These are phyloP conservation scores for Trichothecium roseum DNA, from an alignment of 2,329 filamentous ascomycete genomes.

Conservation along the genomic window DNA sequence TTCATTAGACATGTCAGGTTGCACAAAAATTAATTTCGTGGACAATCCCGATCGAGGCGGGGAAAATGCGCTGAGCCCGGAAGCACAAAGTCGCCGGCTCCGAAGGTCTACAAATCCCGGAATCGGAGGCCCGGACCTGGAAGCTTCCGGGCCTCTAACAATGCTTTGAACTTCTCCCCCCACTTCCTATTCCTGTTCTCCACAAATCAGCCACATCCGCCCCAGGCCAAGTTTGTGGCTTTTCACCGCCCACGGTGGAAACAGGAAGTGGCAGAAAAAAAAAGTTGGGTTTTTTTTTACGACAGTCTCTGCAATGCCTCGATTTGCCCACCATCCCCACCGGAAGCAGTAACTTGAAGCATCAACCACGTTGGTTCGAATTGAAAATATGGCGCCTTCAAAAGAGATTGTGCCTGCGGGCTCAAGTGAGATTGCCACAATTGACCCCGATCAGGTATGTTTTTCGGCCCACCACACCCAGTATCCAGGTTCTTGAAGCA, in stretches of 20 bases:
- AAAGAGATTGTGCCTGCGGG: constrained; percentile 24
- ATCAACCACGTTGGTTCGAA: neutral
- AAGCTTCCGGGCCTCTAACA: neutral
- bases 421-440: constrained; percentile 19
- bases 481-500: too few relatives aligned
- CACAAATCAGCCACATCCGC: too few relatives aligned
- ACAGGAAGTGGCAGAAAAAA: constrained; percentile 10
- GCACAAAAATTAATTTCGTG: too few relatives aligned
- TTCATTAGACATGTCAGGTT: too few relatives aligned
- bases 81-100: neutral
- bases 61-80: too few relatives aligned
- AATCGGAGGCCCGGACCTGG: neutral
- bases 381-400: constrained; percentile 26
- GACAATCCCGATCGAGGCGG: too few relatives aligned
- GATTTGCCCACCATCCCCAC: neutral
- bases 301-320: constrained; percentile 1
- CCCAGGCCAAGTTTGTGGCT: too few relatives aligned
- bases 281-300: constrained; percentile 17
- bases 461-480: neutral
- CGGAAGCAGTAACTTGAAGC: neutral
- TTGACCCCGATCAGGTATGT: constrained; percentile 31
- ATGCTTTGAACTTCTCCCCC: too few relatives aligned
- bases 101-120: neutral
- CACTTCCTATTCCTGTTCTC: too few relatives aligned
- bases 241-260: constrained; percentile 13